These are phyloP conservation scores for Aquilaria yunnanensis DNA, from an alignment of 345 rosid species.

Conservation along the genomic window DNA sequence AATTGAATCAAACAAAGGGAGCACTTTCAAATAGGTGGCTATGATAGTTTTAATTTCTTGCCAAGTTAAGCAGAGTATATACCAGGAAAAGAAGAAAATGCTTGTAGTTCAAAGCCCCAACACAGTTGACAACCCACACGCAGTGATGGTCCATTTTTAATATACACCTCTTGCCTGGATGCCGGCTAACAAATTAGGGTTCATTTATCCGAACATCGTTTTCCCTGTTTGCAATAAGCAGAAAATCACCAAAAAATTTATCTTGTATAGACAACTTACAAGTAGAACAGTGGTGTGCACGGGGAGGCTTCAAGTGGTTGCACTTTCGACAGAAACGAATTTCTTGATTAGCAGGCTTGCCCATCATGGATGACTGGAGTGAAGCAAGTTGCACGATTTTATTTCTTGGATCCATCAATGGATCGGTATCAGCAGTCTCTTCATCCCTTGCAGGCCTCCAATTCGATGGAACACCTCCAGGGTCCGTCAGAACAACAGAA, in stretches of 20 bases:
- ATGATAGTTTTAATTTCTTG: neutral
- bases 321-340: constrained; percentile 64
- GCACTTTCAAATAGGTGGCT: neutral
- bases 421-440: constrained; percentile 46
- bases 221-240: neutral
- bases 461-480: constrained; percentile 71
- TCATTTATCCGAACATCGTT: constrained; percentile 9
- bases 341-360: constrained; percentile 27
- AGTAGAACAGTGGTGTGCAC: constrained; percentile 79
- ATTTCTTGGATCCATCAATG: constrained; percentile 21
- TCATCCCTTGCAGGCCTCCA: constrained; percentile 59
- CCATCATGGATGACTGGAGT: constrained; percentile 16
- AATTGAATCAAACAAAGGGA: neutral
- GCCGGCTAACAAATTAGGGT: constrained; percentile 21
- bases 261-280: constrained; percentile 38
- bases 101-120: constrained; percentile 81
- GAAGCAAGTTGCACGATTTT: constrained; percentile 14
- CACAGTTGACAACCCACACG: constrained; percentile 90
- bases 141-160: constrained; percentile 91
- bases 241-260: neutral
- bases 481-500: constrained; percentile 65
- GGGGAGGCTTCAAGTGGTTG: constrained; percentile 62
- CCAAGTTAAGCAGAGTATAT: constrained; percentile 16
- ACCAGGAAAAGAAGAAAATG: constrained; percentile 84
- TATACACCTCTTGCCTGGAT: constrained; percentile 73